A percentile compares a stretch with the other conserved stretches of the same genome.
Conservation (phyloP, 441 rosid species). For the Oxalis stricta region DNA sequence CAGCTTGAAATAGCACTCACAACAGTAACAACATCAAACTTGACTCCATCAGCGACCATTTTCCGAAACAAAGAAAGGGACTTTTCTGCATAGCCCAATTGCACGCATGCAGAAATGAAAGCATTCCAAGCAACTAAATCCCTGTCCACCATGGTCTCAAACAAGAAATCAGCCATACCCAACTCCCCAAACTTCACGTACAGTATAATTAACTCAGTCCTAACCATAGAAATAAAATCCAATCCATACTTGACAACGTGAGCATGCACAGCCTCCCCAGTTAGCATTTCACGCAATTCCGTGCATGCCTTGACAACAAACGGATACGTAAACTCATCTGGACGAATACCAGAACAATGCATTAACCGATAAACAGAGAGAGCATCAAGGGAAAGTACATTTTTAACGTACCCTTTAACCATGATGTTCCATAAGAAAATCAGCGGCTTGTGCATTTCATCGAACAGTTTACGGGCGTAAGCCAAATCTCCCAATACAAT, state of each 20-base stretch:
- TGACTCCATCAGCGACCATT: constrained; percentile 18
- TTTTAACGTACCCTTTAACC: constrained; percentile 27
- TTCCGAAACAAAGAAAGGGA: constrained; percentile 21
- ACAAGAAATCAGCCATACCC: constrained; percentile 24
- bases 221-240: constrained; percentile 18
- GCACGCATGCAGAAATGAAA: constrained; percentile 24
- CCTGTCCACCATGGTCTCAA: constrained; percentile 29
- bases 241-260: constrained; percentile 25
- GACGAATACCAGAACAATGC: constrained; percentile 15
- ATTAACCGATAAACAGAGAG: constrained; percentile 16
- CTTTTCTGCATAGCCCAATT: constrained; percentile 16
- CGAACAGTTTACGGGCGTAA: constrained; percentile 32
- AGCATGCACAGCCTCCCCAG: constrained; percentile 19
- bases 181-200: constrained; percentile 25
- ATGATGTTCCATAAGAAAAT: constrained; percentile 34
- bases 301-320: constrained; percentile 29
- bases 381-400: constrained; percentile 13
- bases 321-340: constrained; percentile 34
- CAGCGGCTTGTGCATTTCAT: constrained; percentile 40
- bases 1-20: constrained; percentile 33
- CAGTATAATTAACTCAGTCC: constrained; percentile 32
- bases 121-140: constrained; percentile 45
- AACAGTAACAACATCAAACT: constrained; percentile 21
- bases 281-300: constrained; percentile 7
- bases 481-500: constrained; percentile 14